These are phyloP conservation scores for Phyllosticta citriasiana DNA, from an alignment of 2,329 filamentous ascomycete genomes.

Conservation along the genomic window DNA sequence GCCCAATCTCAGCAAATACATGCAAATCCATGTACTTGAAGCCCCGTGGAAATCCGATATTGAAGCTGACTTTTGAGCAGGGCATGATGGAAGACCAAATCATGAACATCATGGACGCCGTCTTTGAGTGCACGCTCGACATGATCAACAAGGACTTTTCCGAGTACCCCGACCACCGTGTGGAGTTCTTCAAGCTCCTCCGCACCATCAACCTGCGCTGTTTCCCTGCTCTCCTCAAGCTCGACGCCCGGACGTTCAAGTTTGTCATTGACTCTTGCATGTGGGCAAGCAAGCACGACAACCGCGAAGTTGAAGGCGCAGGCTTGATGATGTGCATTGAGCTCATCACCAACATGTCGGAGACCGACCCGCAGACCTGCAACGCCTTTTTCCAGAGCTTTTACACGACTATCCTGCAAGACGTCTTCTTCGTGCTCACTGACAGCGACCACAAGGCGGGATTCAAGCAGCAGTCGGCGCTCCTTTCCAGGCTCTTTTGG, in stretches of 20 bases:
- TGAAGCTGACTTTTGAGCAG: conserved; percentile 33
- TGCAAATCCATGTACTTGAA: conserved; percentile 20
- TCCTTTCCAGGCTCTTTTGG: conserved; percentile 92
- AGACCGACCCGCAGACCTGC: conserved; percentile 74
- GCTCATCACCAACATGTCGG: conserved; percentile 93
- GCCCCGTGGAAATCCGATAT: background rate
- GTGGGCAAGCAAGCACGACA: conserved; percentile 99
- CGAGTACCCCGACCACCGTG: conserved; percentile 94
- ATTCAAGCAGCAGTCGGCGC: conserved; percentile 94
- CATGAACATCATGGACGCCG: conserved; percentile 93
- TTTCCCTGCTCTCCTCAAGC: conserved; percentile 86
- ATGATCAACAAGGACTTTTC: conserved; percentile 99
- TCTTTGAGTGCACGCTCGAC: conserved; percentile 95
- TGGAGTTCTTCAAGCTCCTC: conserved; percentile 98
- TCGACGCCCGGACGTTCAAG: conserved; percentile 96
- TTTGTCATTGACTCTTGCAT: conserved; percentile 99
- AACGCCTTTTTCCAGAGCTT: conserved; percentile 98
- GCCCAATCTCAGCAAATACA: conserved; percentile 41
- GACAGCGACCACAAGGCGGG: conserved; percentile 98
- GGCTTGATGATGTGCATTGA: conserved; percentile 98
- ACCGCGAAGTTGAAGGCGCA: conserved; percentile 91
- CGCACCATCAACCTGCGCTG: conserved; percentile 95
- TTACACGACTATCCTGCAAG: conserved; percentile 89
- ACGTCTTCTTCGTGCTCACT: conserved; percentile 96
- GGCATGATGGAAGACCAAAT: conserved; percentile 97